A percentile compares a stretch with the other conserved stretches of the same genome.
These are phyloP conservation scores for Cercospora zeina DNA, from an alignment of 2,329 filamentous ascomycete genomes.

Conservation along the genomic window DNA sequence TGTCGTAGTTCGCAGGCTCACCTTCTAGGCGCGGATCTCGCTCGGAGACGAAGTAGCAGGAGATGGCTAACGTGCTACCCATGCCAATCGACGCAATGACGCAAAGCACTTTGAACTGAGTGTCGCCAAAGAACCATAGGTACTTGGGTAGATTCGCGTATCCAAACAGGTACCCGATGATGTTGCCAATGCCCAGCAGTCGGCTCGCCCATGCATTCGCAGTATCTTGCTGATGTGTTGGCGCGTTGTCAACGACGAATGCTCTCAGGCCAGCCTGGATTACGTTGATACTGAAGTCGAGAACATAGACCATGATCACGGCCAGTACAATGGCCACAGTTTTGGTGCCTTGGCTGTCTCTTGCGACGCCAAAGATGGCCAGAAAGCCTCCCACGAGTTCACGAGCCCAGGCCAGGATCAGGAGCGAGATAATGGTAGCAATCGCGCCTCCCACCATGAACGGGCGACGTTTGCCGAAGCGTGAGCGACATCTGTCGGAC, in stretches of 20 bases:
- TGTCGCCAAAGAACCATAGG: conserved; percentile 77
- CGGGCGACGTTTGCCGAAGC: conserved; percentile 54
- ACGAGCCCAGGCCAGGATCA: conserved; percentile 53
- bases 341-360: conserved; percentile 64
- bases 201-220: conserved; percentile 94
- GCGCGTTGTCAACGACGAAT: conserved; percentile 90
- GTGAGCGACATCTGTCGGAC: conserved; percentile 53
- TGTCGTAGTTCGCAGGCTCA: conserved; percentile 58
- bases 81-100: conserved; percentile 78
- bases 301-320: conserved; percentile 80
- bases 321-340: conserved; percentile 72
- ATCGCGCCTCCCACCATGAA: conserved; percentile 55
- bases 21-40: conserved; percentile 75
- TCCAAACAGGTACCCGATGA: conserved; percentile 83
- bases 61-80: conserved; percentile 67
- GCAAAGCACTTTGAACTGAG: conserved; percentile 91
- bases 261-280: conserved; percentile 89
- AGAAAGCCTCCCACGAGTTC: conserved; percentile 65
- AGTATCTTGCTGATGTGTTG: conserved; percentile 86
- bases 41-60: conserved; percentile 69
- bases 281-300: conserved; percentile 95
- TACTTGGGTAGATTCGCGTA: conserved; percentile 75
- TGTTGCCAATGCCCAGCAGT: conserved; percentile 83
- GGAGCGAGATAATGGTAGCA: conserved; percentile 53
- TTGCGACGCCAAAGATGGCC: conserved; percentile 68